These are phyloP conservation scores for Globisporangium okanoganense DNA, from an alignment of 352 stramenopile genomes.

Conservation along the genomic window DNA sequence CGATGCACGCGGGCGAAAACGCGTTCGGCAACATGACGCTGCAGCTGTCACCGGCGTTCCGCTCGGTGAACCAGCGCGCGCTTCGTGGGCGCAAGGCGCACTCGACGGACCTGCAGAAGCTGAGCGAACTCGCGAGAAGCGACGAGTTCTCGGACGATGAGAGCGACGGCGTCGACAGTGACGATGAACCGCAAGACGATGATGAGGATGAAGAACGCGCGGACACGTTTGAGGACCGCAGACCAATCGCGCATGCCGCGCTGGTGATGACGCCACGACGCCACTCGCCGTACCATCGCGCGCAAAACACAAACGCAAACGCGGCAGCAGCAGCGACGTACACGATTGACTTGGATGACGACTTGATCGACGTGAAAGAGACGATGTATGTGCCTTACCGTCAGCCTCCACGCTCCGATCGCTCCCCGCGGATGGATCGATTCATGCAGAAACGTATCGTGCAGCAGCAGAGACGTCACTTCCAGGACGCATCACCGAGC, in stretches of 20 bases:
- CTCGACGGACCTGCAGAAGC: constrained; percentile 43
- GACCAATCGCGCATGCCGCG: not conserved
- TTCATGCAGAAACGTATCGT: constrained; percentile 17
- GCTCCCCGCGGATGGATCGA: constrained; percentile 24
- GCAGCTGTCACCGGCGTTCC: constrained; percentile 57
- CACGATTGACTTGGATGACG: constrained; percentile 42
- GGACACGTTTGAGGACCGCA: constrained; percentile 16
- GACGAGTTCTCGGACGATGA: constrained; percentile 83
- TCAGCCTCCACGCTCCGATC: constrained; percentile 18
- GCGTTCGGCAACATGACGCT: constrained; percentile 44
- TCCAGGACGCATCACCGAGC: constrained; percentile 32
- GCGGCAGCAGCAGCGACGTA: constrained; percentile 32
- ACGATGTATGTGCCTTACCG: constrained; percentile 56
- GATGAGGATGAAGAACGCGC: constrained; percentile 14
- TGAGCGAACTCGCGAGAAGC: constrained; percentile 65
- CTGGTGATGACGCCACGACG: constrained; percentile 12
- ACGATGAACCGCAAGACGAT: constrained; percentile 38
- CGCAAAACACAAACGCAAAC: constrained; percentile 42
- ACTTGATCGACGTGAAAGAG: constrained; percentile 44
- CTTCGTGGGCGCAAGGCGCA: constrained; percentile 24
- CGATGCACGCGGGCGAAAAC: constrained; percentile 44
- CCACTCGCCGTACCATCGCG: constrained; percentile 26
- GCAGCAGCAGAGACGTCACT: constrained; percentile 26
- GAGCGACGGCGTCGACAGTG: constrained; percentile 65
- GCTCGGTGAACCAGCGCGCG: constrained; percentile 37